Evolutionary conservation across 2,329 filamentous ascomycete genomes (phyloP), one percentile per base, ranked within the genome.

Genomic region (Diaporthe citriasiana): DNA sequence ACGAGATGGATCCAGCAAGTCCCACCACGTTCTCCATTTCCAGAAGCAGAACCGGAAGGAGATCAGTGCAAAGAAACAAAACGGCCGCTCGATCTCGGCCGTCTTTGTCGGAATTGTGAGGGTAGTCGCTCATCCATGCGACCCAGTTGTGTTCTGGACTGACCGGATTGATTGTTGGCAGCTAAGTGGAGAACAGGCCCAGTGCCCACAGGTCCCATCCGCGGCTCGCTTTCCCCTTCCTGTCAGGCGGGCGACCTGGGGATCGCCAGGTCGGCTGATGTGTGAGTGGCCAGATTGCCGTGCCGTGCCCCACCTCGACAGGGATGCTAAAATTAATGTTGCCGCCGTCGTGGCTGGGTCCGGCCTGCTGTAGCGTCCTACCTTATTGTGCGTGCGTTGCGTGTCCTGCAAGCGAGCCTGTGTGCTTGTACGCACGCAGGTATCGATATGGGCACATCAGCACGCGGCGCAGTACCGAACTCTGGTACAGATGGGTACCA

Each of bases 321-420:
- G 70, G 70, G 70, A 50, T 45, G 50, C 22, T 71, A 60, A 72
- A 71, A 75, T 75, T 68, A 75, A 63, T 74, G 70, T 65, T 75
- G 74, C 71, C 71, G 72, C 74, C 70, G 51, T 72, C 60, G 70
- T 74, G 73, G 70, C 73, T 63, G 69, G 73, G 60, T 53, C 60
- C 59, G 70, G 45, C 42, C 47, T 51, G 47, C 63, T 35, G 63
- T 68, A 68, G 63, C 63, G 63, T 68, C 63, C 63, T 68, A 53
- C 63, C 63, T 68, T 68, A 68, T 51, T 68, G 47, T 68, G 45
- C 63, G 47, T 53, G 63, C n/a, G 60, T 35, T 50, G 63, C 30
- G 42, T 66, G 45, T 47, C 40, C 42, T 50, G 60, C 42, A 33
- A 25, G 42, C 25, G n/a, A 38, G 55, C 25, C 1, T 57, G 47